Conservation (phyloP, 345 rosid species). For the Hypericum perforatum region DNA sequence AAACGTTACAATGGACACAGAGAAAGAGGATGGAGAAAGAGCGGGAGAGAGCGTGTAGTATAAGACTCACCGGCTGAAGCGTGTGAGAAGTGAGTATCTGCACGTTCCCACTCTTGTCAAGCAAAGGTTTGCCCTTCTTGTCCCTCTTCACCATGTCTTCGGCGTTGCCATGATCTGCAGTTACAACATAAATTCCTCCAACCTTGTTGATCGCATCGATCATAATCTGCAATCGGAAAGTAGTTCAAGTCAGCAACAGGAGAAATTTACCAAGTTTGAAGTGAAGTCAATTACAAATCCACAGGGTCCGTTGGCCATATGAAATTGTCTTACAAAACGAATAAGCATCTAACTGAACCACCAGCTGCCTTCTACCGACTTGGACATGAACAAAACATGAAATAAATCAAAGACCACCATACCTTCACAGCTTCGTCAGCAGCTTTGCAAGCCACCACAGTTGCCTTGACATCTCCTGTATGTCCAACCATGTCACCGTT, state of each 20-base stretch:
- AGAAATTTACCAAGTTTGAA: not conserved
- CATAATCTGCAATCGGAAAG: conserved; percentile 50
- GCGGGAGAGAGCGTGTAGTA: not conserved
- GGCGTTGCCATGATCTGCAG: conserved; percentile 98
- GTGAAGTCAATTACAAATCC: not conserved
- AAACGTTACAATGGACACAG: no score
- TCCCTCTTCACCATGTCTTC: conserved; percentile 97
- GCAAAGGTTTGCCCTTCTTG: conserved; percentile 61
- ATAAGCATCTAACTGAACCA: not conserved
- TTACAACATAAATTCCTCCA: conserved; percentile 81
- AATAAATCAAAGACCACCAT: not conserved
- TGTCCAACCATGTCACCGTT: conserved; percentile 98
- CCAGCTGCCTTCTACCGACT: no score
- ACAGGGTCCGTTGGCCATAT: not conserved
- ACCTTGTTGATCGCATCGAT: conserved; percentile 75
- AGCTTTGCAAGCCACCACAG: conserved; percentile 77
- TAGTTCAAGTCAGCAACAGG: conserved; percentile 1
- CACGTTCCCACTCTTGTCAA: conserved; percentile 60
- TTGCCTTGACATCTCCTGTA: conserved; percentile 85
- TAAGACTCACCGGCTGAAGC: conserved; percentile 66
- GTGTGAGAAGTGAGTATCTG: conserved; percentile 97
- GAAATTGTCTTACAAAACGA: not conserved
- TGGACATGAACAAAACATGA: no score
- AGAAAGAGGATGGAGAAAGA: no score
- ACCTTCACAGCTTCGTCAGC: conserved; percentile 93